Percentiles rank a stretch among this genome's conserved stretches.
Conservation (phyloP, 1,284 basidiomycete genomes). For the Rhizoctonia solani region DNA sequence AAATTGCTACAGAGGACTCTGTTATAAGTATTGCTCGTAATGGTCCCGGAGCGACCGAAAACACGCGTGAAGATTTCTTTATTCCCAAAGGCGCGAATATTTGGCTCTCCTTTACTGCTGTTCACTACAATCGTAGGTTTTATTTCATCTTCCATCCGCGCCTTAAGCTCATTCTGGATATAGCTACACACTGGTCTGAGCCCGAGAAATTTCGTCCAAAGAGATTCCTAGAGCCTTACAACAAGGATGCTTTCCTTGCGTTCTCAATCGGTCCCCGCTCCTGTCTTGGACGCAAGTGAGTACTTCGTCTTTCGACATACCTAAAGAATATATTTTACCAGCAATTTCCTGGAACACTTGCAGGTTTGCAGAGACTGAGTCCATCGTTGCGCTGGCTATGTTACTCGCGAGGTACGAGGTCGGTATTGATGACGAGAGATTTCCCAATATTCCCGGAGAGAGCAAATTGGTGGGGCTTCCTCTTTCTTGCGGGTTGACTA, state of each 20-base stretch:
- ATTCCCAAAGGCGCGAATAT: constrained; percentile 2
- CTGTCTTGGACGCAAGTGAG: constrained; percentile 35
- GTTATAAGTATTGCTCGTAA: constrained; percentile 14
- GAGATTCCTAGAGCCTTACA: constrained; percentile 26
- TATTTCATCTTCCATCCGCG: no score
- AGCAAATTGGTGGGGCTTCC: not conserved
- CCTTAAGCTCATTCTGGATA: not conserved
- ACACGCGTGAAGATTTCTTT: not conserved
- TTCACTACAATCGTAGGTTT: constrained; percentile 25
- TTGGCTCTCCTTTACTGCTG: not conserved
- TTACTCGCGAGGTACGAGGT: constrained; percentile 26
- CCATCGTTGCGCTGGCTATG: constrained; percentile 20
- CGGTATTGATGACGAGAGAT: constrained; percentile 14
- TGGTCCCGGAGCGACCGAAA: not conserved
- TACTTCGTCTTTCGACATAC: no score
- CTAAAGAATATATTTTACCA: no score
- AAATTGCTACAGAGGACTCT: not conserved
- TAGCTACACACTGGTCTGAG: constrained; percentile 34
- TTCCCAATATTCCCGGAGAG: constrained; percentile 31
- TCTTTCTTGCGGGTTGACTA: not conserved
- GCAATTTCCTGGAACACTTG: no score
- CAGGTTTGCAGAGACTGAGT: constrained; percentile 36
- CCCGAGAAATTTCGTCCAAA: constrained; percentile 33
- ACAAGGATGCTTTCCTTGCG: constrained; percentile 35
- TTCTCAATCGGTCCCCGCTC: constrained; percentile 26